Percentiles rank a stretch among this genome's conserved stretches.
Evolutionary conservation across 2,329 filamentous ascomycete genomes (phyloP).

Genomic region (Penicillium sp.): DNA sequence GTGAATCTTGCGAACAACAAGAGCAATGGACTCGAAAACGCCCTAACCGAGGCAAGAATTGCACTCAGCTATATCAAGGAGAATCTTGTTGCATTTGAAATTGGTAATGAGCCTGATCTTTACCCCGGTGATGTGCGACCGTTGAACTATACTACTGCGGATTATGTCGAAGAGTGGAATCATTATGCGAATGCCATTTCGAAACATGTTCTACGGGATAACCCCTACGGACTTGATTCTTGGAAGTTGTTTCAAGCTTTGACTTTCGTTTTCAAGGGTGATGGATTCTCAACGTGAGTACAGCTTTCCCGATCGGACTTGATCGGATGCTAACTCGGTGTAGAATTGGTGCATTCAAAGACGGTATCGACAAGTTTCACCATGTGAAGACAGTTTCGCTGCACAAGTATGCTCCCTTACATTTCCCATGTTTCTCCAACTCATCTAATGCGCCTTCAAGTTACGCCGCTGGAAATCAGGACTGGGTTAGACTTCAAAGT

Average conservation of each 20-base stretch:
- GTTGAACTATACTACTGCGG: conserved; percentile 7
- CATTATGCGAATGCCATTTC: conserved; percentile 18
- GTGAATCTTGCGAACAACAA: conserved; percentile 20
- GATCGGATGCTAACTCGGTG: neutral
- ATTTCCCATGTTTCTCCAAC: neutral
- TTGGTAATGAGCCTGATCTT: conserved; percentile 36
- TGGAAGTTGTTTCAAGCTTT: conserved; percentile 19
- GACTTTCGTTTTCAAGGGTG: conserved; percentile 10
- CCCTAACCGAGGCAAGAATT: conserved; percentile 11
- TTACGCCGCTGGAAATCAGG: conserved; percentile 14
- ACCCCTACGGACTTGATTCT: conserved; percentile 15
- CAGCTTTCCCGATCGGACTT: neutral
- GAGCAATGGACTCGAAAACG: conserved; percentile 14
- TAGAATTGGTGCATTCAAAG: conserved; percentile 11
- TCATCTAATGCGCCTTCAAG: neutral
- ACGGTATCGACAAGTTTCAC: conserved; percentile 10
- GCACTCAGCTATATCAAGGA: conserved; percentile 20
- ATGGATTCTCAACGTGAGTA: conserved; percentile 11
- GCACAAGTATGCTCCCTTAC: conserved; percentile 9
- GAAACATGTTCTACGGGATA: conserved; percentile 9
- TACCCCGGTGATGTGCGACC: conserved; percentile 21
- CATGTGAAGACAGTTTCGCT: conserved; percentile 15
- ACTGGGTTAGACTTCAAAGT: conserved; percentile 17
- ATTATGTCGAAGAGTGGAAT: conserved; percentile 17
- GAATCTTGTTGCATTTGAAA: conserved; percentile 35